Percentiles rank a stretch among this genome's conserved stretches.
phyloP scores from a whole-genome alignment of 2,329 filamentous ascomycete genomes.

The Fusarium sp. region DNA sequence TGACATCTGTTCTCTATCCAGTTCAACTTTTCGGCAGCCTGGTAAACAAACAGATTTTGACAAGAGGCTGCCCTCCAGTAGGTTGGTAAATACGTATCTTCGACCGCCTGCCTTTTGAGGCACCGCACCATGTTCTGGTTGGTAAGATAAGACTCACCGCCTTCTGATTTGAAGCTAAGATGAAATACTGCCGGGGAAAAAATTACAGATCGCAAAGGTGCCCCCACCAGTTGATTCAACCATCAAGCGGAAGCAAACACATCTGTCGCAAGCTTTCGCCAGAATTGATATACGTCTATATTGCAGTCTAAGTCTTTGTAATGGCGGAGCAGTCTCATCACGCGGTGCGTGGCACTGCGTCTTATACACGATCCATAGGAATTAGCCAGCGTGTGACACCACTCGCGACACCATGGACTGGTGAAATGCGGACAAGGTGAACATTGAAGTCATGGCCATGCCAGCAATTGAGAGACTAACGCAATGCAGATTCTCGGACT shows the following conservation, averaged over 20 bases:
- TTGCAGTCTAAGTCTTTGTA: neutral
- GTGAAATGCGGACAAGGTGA: constrained; percentile 54
- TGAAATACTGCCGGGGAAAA: constrained; percentile 40
- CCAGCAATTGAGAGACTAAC: constrained; percentile 26
- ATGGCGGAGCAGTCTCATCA: constrained; percentile 50
- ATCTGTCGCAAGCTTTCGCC: constrained; percentile 16
- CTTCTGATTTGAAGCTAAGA: neutral
- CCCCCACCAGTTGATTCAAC: constrained; percentile 29
- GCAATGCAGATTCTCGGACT: constrained; percentile 79
- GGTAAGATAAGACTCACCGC: constrained; percentile 25
- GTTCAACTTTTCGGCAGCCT: neutral
- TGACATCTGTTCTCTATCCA: neutral
- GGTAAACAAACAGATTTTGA: neutral
- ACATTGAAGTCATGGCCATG: constrained; percentile 2
- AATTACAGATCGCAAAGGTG: constrained; percentile 35
- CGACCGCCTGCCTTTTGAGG: constrained; percentile 41
- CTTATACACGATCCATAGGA: constrained; percentile 51
- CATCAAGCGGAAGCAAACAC: constrained; percentile 24
- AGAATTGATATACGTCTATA: constrained; percentile 12
- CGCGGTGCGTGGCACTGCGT: constrained; percentile 45
- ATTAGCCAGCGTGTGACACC: constrained; percentile 55
- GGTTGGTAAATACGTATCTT: neutral
- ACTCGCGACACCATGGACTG: constrained; percentile 51
- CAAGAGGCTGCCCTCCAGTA: neutral
- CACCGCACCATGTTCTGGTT: neutral